A percentile compares a stretch with the other conserved stretches of the same genome.
Conservation (phyloP, 1,284 basidiomycete species). For the Pseudozyma hubeiensis region DNA sequence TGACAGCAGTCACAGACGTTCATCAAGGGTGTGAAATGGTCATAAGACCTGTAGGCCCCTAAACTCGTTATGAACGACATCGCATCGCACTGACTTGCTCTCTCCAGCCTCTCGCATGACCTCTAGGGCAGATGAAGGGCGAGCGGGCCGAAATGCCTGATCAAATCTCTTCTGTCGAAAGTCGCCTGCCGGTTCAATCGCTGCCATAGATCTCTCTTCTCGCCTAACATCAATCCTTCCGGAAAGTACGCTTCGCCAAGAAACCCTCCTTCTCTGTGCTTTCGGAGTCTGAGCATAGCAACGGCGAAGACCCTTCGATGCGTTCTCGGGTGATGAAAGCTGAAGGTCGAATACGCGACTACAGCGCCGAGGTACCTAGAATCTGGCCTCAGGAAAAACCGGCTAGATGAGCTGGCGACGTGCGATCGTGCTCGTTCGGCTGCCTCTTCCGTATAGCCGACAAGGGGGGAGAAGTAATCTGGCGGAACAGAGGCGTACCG, state of each 20-base stretch:
- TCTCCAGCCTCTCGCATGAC: no score
- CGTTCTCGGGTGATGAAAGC: conserved; percentile 2
- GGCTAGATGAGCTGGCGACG: neutral
- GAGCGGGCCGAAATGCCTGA: neutral
- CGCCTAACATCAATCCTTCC: neutral
- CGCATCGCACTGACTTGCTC: no score
- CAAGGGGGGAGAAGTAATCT: neutral
- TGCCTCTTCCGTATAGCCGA: neutral
- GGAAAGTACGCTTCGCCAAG: conserved; percentile 16
- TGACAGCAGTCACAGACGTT: no score
- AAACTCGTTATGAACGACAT: no score
- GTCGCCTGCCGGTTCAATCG: neutral
- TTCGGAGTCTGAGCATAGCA: conserved; percentile 4
- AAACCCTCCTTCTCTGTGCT: neutral
- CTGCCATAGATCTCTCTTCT: neutral
- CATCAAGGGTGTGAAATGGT: no score
- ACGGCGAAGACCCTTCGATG: neutral
- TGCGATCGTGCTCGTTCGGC: neutral
- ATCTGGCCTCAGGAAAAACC: conserved; percentile 2
- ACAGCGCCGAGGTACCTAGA: neutral
- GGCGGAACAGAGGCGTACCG: neutral
- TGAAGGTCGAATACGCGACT: conserved; percentile 5
- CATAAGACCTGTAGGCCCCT: no score
- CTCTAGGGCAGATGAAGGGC: neutral
- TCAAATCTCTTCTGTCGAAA: conserved; percentile 2